A percentile compares a stretch with the other conserved stretches of the same genome.
Conservation (phyloP, 129 eudicot species). For the Artemisia tridentata region DNA sequence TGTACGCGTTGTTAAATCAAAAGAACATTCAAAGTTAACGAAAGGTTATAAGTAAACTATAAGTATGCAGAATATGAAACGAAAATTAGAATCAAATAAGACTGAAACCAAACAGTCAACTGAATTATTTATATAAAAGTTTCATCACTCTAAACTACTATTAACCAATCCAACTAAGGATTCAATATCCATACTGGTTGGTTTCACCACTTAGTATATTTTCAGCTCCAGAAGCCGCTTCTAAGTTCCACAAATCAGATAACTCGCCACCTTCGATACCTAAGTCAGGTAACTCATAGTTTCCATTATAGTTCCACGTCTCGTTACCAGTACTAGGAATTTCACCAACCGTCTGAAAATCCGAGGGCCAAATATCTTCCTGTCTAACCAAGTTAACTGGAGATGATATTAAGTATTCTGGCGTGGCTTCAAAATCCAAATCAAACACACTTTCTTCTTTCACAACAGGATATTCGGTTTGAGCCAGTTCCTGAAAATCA, state of each 20-base stretch:
- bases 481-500: constrained; percentile 23
- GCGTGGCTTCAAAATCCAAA: constrained; percentile 21
- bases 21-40: background rate
- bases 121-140: constrained; percentile 24
- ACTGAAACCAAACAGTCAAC: constrained; percentile 25
- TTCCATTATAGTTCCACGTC: constrained; percentile 51
- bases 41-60: constrained; percentile 13
- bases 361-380: constrained; percentile 66
- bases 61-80: constrained; percentile 5
- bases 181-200: constrained; percentile 42
- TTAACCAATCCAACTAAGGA: constrained; percentile 29
- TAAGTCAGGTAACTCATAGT: constrained; percentile 43
- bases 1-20: background rate
- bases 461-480: constrained; percentile 21
- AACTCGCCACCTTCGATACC: constrained; percentile 42
- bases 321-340: constrained; percentile 44
- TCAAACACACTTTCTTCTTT: constrained; percentile 37
- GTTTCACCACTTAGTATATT: constrained; percentile 45
- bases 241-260: constrained; percentile 63
- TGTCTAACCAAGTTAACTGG: constrained; percentile 51
- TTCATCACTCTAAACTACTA: constrained; percentile 13
- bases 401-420: constrained; percentile 40
- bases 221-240: constrained; percentile 43
- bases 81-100: constrained; percentile 20
- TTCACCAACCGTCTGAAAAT: constrained; percentile 42